Percentiles rank a stretch among this genome's conserved stretches.
Conservation (phyloP, 2,329 filamentous ascomycete genomes). For the Ceratocystiopsis sp. region DNA sequence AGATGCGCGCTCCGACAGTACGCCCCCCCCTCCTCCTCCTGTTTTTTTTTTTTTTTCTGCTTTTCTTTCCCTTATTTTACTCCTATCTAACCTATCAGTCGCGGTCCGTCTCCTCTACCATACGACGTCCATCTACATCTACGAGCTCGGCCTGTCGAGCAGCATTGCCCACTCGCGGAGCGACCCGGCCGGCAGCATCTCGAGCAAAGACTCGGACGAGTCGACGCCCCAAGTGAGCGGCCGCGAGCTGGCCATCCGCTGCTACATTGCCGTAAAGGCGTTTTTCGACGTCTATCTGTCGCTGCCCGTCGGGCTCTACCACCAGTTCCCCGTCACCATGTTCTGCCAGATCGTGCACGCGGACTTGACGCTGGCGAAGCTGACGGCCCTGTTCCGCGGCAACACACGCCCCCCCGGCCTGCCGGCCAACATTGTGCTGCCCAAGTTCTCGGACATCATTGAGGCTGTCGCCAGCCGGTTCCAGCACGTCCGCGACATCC, state of each 20-base stretch:
- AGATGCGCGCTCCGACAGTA: slow-evolving; percentile 4
- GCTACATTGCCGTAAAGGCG: slow-evolving; percentile 5
- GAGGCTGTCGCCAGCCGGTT: slow-evolving; percentile 9
- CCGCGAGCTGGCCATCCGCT: slow-evolving; percentile 7
- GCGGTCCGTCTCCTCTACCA: slow-evolving; percentile 8
- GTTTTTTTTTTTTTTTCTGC: neutral
- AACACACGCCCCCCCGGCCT: slow-evolving; percentile 2
- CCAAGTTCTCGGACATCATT: slow-evolving; percentile 7
- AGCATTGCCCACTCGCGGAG: slow-evolving; percentile 2
- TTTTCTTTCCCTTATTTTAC: neutral
- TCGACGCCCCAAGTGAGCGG: too few species aligned
- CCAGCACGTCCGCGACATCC: slow-evolving; percentile 1
- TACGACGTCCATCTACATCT: slow-evolving; percentile 9
- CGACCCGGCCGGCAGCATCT: too few species aligned
- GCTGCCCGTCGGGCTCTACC: slow-evolving; percentile 6
- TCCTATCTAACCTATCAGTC: slow-evolving; percentile 1
- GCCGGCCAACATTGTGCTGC: slow-evolving; percentile 5
- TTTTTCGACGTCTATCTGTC: slow-evolving; percentile 9
- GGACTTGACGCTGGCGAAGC: slow-evolving; percentile 9
- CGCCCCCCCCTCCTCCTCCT: too few species aligned
- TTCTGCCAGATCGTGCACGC: slow-evolving; percentile 9
- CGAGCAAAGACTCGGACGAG: slow-evolving; percentile 4
- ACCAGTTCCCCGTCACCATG: slow-evolving; percentile 6
- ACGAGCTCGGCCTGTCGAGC: slow-evolving; percentile 8
- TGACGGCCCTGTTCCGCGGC: slow-evolving; percentile 10